Conservation (phyloP, 208 protist genomes). For the Angomonas desouzai region DNA sequence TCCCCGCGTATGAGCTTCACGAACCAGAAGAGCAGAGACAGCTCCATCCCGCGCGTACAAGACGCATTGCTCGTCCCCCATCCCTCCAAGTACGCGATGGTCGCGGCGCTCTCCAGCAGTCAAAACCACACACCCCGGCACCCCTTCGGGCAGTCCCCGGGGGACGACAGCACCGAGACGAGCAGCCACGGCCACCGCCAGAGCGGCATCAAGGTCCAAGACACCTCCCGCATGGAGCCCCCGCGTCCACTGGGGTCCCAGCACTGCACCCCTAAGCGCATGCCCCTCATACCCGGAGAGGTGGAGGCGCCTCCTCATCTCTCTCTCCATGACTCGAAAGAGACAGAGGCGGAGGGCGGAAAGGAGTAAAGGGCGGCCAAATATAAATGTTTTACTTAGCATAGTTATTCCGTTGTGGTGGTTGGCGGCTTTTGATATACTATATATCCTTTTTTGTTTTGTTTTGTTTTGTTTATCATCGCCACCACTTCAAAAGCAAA, state of each 20-base stretch:
- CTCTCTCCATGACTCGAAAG: background rate
- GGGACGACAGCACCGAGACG: background rate
- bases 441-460: background rate
- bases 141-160: background rate
- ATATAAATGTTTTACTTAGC: too few species aligned
- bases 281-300: slow-evolving; percentile 6
- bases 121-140: slow-evolving; percentile 4
- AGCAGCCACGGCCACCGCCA: slow-evolving; percentile 14
- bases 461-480: slow-evolving; percentile 8
- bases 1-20: slow-evolving; percentile 12
- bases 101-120: slow-evolving; percentile 1
- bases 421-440: background rate
- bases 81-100: slow-evolving; percentile 6
- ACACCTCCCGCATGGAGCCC: slow-evolving; percentile 41
- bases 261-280: slow-evolving; percentile 25
- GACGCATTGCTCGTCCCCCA: slow-evolving; percentile 7
- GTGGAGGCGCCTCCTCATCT: background rate
- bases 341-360: background rate
- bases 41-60: slow-evolving; percentile 4
- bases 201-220: slow-evolving; percentile 25
- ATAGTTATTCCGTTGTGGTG: too few species aligned
- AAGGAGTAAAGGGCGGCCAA: background rate
- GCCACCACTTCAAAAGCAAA: background rate
- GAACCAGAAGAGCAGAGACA: background rate
- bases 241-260: slow-evolving; percentile 31